phyloP scores from a whole-genome alignment of 257 asterid genomes.

The Solanum peruvianum region DNA sequence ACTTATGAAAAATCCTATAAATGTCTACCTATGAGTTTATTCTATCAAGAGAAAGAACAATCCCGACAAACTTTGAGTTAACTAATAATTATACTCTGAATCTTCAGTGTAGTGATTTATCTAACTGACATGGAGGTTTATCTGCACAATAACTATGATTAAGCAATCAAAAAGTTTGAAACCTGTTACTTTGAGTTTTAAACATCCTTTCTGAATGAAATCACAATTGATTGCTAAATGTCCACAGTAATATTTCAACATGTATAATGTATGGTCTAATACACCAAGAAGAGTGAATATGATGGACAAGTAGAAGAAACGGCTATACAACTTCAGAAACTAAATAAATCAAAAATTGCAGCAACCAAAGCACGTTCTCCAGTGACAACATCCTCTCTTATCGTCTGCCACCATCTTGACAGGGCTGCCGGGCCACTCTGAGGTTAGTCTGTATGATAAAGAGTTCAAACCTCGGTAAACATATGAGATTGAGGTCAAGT shows the following conservation, averaged over 20 bases:
- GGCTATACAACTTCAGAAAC: not conserved
- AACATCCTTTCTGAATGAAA: not conserved
- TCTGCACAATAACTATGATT: not conserved
- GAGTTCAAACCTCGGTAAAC: not conserved
- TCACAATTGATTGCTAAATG: not conserved
- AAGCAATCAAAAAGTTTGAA: not conserved
- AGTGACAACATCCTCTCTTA: not conserved
- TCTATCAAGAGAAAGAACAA: not conserved
- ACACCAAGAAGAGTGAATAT: not conserved
- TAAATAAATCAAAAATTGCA: not conserved
- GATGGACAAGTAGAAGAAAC: not conserved
- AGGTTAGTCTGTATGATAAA: conserved; percentile 5
- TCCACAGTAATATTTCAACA: not conserved
- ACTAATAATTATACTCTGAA: not conserved
- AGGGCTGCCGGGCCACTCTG: conserved; percentile 19
- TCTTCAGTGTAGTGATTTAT: not conserved
- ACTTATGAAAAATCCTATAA: not conserved
- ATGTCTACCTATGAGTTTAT: not conserved
- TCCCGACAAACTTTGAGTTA: not conserved
- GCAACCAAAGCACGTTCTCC: conserved; percentile 12
- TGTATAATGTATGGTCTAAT: not conserved
- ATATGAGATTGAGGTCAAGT: not conserved
- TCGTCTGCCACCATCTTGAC: conserved; percentile 10
- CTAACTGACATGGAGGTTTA: not conserved
- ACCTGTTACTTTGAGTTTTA: not conserved